phyloP scores from a whole-genome alignment of 1,284 basidiomycete species.

The Stereum hirsutum region DNA sequence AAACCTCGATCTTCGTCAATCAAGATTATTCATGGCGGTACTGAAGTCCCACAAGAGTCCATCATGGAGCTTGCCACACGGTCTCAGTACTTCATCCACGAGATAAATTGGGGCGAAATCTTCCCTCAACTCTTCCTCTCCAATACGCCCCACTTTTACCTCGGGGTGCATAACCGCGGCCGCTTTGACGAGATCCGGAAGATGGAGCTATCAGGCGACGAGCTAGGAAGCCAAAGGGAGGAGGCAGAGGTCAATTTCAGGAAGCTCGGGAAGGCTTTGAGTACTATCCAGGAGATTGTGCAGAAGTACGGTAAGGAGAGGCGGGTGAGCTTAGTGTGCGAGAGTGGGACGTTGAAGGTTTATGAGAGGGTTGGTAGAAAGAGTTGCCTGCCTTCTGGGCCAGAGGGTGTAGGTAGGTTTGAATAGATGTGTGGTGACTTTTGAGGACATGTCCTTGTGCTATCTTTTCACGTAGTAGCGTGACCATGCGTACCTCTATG shows the following conservation, averaged over 20 bases:
- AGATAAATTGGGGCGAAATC: constrained; percentile 26
- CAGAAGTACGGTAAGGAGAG: constrained; percentile 31
- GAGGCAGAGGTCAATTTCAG: constrained; percentile 26
- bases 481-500: no score
- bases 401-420: no score
- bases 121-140: constrained; percentile 33
- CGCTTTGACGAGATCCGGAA: constrained; percentile 15
- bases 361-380: constrained; percentile 29
- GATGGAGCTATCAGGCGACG: constrained; percentile 6
- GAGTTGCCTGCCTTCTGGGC: constrained; percentile 33
- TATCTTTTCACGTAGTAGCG: no score
- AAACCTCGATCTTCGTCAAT: background rate
- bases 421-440: no score
- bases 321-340: constrained; percentile 37
- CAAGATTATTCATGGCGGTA: constrained; percentile 13
- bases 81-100: constrained; percentile 11
- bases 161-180: constrained; percentile 25
- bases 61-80: constrained; percentile 33
- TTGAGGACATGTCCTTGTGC: no score
- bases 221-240: constrained; percentile 21
- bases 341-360: constrained; percentile 28
- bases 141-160: constrained; percentile 26
- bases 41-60: constrained; percentile 22
- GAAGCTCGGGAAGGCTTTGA: constrained; percentile 30
- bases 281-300: constrained; percentile 31